Conservation (phyloP, 352 stramenopile species). For the Pythium dissimile region DNA sequence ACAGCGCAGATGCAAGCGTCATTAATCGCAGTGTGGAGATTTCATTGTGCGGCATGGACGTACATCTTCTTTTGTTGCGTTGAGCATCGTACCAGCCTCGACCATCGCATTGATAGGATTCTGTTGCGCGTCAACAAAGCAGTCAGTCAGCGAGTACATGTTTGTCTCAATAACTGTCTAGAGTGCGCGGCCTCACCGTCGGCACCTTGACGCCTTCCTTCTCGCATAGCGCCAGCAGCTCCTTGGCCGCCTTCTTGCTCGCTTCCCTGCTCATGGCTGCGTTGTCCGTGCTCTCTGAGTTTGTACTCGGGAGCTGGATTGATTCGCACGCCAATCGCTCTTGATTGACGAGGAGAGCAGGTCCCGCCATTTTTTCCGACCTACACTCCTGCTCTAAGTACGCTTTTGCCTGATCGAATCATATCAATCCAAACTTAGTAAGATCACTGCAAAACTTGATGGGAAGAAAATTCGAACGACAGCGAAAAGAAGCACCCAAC, state of each 20-base stretch:
- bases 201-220: slow-evolving; percentile 76
- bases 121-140: slow-evolving; percentile 21
- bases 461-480: slow-evolving; percentile 1
- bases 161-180: no score
- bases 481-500: no score
- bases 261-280: slow-evolving; percentile 34
- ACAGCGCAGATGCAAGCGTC: no score
- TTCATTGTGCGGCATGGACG: slow-evolving; percentile 1
- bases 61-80: slow-evolving; percentile 75
- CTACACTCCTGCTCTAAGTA: slow-evolving; percentile 1
- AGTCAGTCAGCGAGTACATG: no score
- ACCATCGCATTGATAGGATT: slow-evolving; percentile 77
- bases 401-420: neutral
- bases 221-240: slow-evolving; percentile 77
- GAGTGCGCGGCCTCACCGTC: slow-evolving; percentile 32
- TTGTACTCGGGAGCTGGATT: no score
- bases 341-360: neutral
- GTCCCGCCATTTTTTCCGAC: slow-evolving; percentile 14
- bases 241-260: slow-evolving; percentile 67
- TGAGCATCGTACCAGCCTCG: slow-evolving; percentile 81
- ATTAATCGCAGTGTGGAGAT: neutral
- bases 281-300: no score
- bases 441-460: slow-evolving; percentile 7
- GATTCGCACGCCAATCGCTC: slow-evolving; percentile 1
- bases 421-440: slow-evolving; percentile 14